Evolutionary conservation across 2,329 filamentous ascomycete genomes (phyloP), one percentile per base, ranked within the genome.

Genomic region (Phaeoacremonium minimum): DNA sequence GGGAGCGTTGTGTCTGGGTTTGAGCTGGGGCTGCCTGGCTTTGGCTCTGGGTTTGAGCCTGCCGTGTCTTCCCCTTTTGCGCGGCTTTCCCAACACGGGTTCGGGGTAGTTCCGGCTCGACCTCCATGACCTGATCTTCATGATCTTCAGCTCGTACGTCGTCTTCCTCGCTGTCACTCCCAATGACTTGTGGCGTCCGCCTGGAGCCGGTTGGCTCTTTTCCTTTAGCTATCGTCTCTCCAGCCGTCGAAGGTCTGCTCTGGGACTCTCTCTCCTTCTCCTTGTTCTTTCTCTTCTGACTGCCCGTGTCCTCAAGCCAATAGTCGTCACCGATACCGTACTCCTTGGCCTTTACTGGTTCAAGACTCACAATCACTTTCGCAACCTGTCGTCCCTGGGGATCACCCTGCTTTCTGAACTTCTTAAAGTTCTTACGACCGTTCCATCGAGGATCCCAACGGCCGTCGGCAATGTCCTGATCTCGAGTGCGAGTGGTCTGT

Each of bases 351-450:
- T 77, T 79, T 15, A 81, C 84, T 56, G 87, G 81, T 46, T 86
- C 79, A 4, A 95, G 63, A 1, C 73, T 64, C 4, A 95, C 77
- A 28, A 94, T 85, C 20, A 85, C 64, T 37, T 64, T 65, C 18
- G 64, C 58, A 2, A 61, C 56, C 4, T 62, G 56, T 13, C 71
- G 57, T 6, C 71, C 64, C 3, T 51, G 44, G 6, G 46, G 46
- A 15, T 74, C 74, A 16, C 77, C 81, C 36, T 77, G 70, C 37
- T 69, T 71, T 15, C 73, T 71, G 53, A 98, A 98, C 49, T 80
- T 85, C 59, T 98, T 98, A 66, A 95, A 98, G 54, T 98, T 97
- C 60, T 88, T 91, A 30, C 91, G 75, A 1, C 91, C 93, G 55
- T 96, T 95, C 93, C 93, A 98, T 28, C 73, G 73, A 1, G 87